Base-by-base conservation (phyloP, 345 rosid species). In the Gossypium stocksii region DNA sequence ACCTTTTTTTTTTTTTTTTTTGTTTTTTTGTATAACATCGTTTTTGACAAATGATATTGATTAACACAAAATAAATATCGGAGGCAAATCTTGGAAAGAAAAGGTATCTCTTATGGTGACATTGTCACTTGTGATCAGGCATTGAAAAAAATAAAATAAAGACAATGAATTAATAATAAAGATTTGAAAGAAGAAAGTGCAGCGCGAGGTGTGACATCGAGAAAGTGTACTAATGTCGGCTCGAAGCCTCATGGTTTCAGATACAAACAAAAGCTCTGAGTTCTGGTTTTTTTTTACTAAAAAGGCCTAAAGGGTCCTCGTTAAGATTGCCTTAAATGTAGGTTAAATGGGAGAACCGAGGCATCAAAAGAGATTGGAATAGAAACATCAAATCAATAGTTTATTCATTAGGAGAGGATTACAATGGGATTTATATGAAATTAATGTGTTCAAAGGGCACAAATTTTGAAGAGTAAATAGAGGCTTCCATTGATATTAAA, bases 401-500 rank as follows among this genome's bases (percentile, higher is more conserved):
- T 85, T 83, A 82, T 76, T 74, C 70, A 67, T 53, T 52, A 57
- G 10, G 66, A 25, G 19, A 25, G n/a, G 76, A 78, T 71, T 75
- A 54, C 88, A 68, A 59, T 62, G 29, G 34, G 23, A 34, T 57
- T 57, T 65, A 72, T 77, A 74, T 22, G 74, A 86, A 87, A 87
- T 85, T 80, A 85, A 89, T 82, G 83, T 83, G 89, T 83, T 70
- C 80, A 78, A 77, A 57, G 34, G 82, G 84, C 87, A 86, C 85
- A 79, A 45, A 80, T 82, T 71, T 73, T 27, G 69, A 77, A 71
- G 83, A 76, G 81, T 17, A 57, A 76, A 78, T 79, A 80, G 93
- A 88, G 82, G 80, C 88, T 93, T 89, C 93, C 78, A 86, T 72
- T 72, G 44, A 78, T 82, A 83, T 76, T 83, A 80, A 19, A 34